Evolutionary conservation across 352 stramenopile species (phyloP), one percentile per base, ranked within the genome.

Genomic region (Phytophthora fragariaefolia): DNA sequence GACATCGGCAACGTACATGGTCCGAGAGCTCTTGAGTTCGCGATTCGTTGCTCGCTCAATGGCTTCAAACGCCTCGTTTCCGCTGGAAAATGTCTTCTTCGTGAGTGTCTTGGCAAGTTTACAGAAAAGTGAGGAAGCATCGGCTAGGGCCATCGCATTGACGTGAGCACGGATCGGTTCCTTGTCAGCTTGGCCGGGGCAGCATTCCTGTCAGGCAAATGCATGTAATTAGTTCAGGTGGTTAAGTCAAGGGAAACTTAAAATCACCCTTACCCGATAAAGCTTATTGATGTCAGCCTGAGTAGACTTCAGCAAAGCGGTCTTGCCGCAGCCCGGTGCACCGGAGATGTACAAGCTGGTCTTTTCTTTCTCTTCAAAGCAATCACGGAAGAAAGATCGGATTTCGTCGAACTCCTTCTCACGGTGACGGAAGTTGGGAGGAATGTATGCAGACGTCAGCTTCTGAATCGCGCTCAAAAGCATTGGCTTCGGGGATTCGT

Each of bases 321-420:
- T 89, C 60, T 96, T 96, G 22, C 88, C 88, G 34, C 84, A 93
- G 0, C 88, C 88, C 8, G 88, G 88, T 9, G 88, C 76, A 0
- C 88, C 88, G 0, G 86, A 95, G 32, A 96, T 80, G 61, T 95
- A 96, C 56, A 93, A 23, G 55, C 85, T 96, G 4, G 76, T 79
- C 4, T 80, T 84, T 9, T 80, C 62, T 4, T 80, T 61, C 32
- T 79, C 59, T 20, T 62, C 42, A 43, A 95, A 91, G 43, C 82
- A 90, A 17, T 68, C 60, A 26, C 73, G 66, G 47, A 92, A 88
- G 54, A 95, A 93, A 1, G 70, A 65, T 2, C 69, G 46, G 42
- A 95, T 85, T 42, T 79, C 58, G 13, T 54, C 47, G 22, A 80
- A 78, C 54, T 95, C 85, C 3, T 79, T 71, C 22, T 91, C 82